Base-by-base conservation (phyloP, 495 filamentous ascomycete genomes). In the Trichoderma asperelloides region DNA sequence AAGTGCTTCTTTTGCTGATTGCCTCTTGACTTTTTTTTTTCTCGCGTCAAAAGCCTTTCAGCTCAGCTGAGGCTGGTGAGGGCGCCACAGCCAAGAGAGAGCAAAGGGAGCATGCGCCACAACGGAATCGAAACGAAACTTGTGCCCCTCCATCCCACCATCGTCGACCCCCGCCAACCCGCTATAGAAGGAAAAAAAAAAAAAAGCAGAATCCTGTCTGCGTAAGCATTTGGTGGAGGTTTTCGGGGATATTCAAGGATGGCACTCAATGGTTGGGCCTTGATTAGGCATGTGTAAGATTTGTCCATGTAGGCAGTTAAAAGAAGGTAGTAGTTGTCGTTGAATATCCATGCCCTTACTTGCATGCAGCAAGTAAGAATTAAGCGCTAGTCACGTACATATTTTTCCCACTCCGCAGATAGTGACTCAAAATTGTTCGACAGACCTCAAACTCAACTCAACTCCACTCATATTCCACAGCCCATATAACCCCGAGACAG, bases 61-160 rank as follows among this genome's bases (percentile, higher is more conserved):
- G n/a, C n/a, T 51, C 47, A 9, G 7, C 18, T 11, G 47, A 21
- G 47, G 47, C 47, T 51, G 47, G 47, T 21, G 23, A 60, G 55
- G 55, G 21, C 49, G 49, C 49, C 49, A 21, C n/a, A 18, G 47
- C 47, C 49, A 57, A n/a, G 27, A 21, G 12, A 51, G n/a, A n/a
- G 13, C 12, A 6, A 6, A 13, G 6, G 27, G 49, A 21, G 23
- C 49, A 12, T 57, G 49, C 21, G 49, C 49, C 49, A 57, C 49
- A 57, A 7, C 5, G 5, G 15, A 47, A 18, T n/a, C 43, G 12
- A 66, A 21, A 18, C 65, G 30, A 66, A 37, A 25, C 21, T 39
- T 25, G n/a, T 60, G 65, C 62, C 62, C 65, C 49, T 67, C 65
- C 62, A 51, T 51, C 65, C 65, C 16, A 67, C 49, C 62, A 40